A percentile compares a stretch with the other conserved stretches of the same genome.
Conservation (phyloP, 352 stramenopile genomes). For the Phytophthora ramorum region DNA sequence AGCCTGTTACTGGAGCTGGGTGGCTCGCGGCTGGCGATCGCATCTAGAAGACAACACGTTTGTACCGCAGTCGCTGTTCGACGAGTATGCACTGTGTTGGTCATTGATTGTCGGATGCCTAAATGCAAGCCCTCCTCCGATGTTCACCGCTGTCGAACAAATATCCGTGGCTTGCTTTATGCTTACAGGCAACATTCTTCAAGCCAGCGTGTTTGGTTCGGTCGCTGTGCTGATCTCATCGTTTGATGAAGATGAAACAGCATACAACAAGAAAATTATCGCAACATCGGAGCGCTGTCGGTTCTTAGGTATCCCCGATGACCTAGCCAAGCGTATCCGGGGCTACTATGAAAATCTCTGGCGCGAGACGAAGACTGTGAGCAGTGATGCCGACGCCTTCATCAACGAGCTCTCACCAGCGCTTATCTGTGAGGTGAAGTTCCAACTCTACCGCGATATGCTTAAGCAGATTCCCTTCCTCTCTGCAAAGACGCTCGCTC, state of each 20-base stretch:
- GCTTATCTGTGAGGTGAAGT: constrained; percentile 80
- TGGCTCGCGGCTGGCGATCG: constrained; percentile 51
- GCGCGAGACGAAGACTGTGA: constrained; percentile 72
- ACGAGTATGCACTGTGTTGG: constrained; percentile 62
- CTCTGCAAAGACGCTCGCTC: constrained; percentile 65
- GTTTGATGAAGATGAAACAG: constrained; percentile 69
- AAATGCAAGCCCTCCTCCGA: constrained; percentile 65
- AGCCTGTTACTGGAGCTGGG: constrained; percentile 72
- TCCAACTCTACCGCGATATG: constrained; percentile 81
- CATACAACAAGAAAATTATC: constrained; percentile 80
- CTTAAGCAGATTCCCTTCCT: constrained; percentile 84
- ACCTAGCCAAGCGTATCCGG: constrained; percentile 57
- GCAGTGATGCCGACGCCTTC: constrained; percentile 67
- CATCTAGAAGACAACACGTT: constrained; percentile 45
- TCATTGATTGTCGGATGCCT: constrained; percentile 64
- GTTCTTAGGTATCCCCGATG: constrained; percentile 68
- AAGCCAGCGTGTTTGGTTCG: constrained; percentile 75
- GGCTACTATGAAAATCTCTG: constrained; percentile 79
- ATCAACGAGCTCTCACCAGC: constrained; percentile 79
- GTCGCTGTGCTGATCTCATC: constrained; percentile 72
- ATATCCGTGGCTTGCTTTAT: constrained; percentile 75
- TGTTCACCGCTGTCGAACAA: constrained; percentile 58
- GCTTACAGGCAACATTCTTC: constrained; percentile 71
- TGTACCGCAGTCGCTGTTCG: constrained; percentile 25
- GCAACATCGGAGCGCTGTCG: constrained; percentile 67